Evolutionary conservation across 352 stramenopile genomes (phyloP).

Genomic region (Lagenidium giganteum): DNA sequence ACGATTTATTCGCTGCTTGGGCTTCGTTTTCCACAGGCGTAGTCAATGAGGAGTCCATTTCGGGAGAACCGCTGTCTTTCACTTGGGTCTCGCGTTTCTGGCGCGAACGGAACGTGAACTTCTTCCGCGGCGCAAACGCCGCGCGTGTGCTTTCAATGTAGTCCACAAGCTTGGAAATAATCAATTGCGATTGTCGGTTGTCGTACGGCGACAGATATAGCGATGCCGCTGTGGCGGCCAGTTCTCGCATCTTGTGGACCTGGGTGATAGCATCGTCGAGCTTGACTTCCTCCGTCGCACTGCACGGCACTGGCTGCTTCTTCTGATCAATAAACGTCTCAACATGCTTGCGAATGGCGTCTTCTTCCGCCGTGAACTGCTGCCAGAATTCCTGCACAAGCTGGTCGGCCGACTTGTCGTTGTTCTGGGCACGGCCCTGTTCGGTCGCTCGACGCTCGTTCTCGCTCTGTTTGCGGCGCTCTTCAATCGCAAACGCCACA

Average conservation of each 20-base stretch:
- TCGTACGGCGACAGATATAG: constrained; percentile 86
- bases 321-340: constrained; percentile 54
- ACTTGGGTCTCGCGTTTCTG: constrained; percentile 11
- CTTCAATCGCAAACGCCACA: constrained; percentile 41
- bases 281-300: constrained; percentile 31
- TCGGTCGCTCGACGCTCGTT: constrained; percentile 17
- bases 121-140: constrained; percentile 76
- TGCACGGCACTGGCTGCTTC: constrained; percentile 36
- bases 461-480: constrained; percentile 38
- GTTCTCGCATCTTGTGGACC: constrained; percentile 53
- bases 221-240: constrained; percentile 54
- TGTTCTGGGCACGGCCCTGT: constrained; percentile 18
- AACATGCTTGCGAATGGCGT: constrained; percentile 42
- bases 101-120: constrained; percentile 72
- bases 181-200: constrained; percentile 70
- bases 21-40: too few species aligned
- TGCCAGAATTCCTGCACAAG: constrained; percentile 63
- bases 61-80: too few species aligned
- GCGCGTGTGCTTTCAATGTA: constrained; percentile 61
- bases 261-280: constrained; percentile 45
- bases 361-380: constrained; percentile 45
- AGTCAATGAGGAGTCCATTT: too few species aligned
- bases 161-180: constrained; percentile 51
- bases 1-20: not conserved
- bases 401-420: constrained; percentile 42